Conservation (phyloP, 441 rosid species). For the Corymbia calophylla region DNA sequence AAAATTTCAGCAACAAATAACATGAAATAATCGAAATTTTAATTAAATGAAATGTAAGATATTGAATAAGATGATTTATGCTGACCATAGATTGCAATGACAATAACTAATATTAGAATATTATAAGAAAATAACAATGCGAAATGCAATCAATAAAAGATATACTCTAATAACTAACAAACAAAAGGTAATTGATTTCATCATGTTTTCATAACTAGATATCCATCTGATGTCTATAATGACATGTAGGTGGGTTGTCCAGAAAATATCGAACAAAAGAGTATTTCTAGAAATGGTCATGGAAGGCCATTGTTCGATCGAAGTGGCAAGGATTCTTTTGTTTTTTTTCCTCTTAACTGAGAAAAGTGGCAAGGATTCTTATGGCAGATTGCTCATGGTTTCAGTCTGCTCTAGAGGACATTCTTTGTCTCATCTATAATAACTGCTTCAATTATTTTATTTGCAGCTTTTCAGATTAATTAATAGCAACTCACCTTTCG, state of each 20-base stretch:
- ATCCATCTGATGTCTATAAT: not conserved
- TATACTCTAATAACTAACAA: too few relatives aligned
- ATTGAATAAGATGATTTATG: too few relatives aligned
- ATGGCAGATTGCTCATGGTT: not conserved
- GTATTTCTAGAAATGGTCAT: not conserved
- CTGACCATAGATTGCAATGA: too few relatives aligned
- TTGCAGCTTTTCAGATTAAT: not conserved
- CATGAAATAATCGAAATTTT: too few relatives aligned
- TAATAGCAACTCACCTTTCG: not conserved
- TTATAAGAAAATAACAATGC: too few relatives aligned
- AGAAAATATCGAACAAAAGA: not conserved
- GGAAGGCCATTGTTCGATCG: too few relatives aligned
- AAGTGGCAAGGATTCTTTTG: not conserved
- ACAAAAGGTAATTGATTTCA: not conserved
- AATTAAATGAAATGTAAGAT: too few relatives aligned
- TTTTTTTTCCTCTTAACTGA: not conserved
- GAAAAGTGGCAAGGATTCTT: not conserved
- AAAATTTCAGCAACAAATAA: too few relatives aligned
- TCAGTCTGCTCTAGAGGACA: not conserved
- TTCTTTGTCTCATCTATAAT: not conserved
- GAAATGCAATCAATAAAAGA: too few relatives aligned
- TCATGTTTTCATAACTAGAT: not conserved
- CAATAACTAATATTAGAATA: too few relatives aligned
- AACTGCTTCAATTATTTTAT: not conserved
- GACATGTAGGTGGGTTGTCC: not conserved